Base-by-base conservation (phyloP, 352 stramenopile genomes). In the Globisporangium emineosum region DNA sequence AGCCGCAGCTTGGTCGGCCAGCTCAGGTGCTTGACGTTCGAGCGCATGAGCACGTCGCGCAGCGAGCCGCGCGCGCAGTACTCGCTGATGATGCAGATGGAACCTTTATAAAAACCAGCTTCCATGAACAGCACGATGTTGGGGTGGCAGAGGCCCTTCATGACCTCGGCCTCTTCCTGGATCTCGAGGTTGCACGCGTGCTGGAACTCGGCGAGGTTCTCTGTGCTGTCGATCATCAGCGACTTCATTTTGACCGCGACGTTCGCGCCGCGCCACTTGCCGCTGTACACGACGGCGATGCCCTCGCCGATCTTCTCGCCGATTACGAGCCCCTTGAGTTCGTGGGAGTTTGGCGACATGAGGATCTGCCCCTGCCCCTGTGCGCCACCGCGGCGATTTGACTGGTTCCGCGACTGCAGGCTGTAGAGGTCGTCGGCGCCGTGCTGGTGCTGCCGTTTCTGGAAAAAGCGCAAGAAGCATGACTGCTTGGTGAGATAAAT, bases 21-120 rank as follows among this genome's bases (percentile, higher is more conserved):
- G 47, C 78, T 89, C 47, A 94, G 66, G 62, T 86, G 78, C 66
- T 81, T 87, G 40, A 89, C 76, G 56, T 83, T 78, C 19, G 79
- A 71, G 30, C 83, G 78, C 73, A 88, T 86, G 25, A 99, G 71
- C 33, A 98, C 92, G 73, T 99, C 96, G 56, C 95, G 98, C 3
- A 99, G 74, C 8, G 93, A 98, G 15, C 96, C 96, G 56, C 97
- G 89, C 2, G 87, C 87, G 42, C 96, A 98, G 57, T 97, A 94
- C 75, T 99, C 96, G 27, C 93, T 98, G 60, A 99, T 87, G 64
- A 99, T 99, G 56, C 93, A 98, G 62, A 95, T 93, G 9, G 85
- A 93, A 15, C 83, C 76, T 2, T 76, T 81, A 69, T 94, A 94
- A 60, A 95, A 94, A 1, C 87, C 87, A 1, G 87, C 87, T 55